These are phyloP conservation scores for Ambispora gerdemannii DNA, from an alignment of 192 early-diverging fungal genomes.

Conservation along the genomic window DNA sequence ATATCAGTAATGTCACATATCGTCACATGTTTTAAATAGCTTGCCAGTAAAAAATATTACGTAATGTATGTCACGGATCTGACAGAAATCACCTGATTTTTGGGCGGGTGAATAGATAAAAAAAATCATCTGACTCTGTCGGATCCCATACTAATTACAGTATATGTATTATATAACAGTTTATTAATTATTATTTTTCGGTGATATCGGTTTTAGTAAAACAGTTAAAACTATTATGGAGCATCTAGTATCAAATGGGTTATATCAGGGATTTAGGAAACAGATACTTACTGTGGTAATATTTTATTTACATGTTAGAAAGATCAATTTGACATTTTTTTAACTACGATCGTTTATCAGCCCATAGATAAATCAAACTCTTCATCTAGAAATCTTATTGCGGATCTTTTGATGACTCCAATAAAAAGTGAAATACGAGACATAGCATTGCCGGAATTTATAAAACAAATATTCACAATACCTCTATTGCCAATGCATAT, in stretches of 20 bases:
- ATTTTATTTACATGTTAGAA: background rate
- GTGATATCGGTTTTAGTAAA: background rate
- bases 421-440: slow-evolving; percentile 22
- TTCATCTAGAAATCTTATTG: slow-evolving; percentile 16
- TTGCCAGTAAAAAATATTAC: no score
- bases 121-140: no score
- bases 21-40: no score
- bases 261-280: background rate
- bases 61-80: no score
- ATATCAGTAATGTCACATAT: no score
- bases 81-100: no score
- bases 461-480: slow-evolving; percentile 50
- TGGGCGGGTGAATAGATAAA: no score
- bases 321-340: slow-evolving; percentile 12
- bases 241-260: background rate
- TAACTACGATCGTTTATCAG: slow-evolving; percentile 25
- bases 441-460: slow-evolving; percentile 34
- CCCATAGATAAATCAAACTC: slow-evolving; percentile 32
- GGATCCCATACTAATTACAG: no score
- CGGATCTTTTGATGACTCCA: slow-evolving; percentile 30
- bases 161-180: no score
- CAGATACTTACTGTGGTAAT: background rate
- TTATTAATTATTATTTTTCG: background rate
- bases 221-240: background rate
- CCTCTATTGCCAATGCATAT: slow-evolving; percentile 47